A percentile compares a stretch with the other conserved stretches of the same genome.
These are phyloP conservation scores for Litchi chinensis DNA, from an alignment of 345 rosid species.

Conservation along the genomic window DNA sequence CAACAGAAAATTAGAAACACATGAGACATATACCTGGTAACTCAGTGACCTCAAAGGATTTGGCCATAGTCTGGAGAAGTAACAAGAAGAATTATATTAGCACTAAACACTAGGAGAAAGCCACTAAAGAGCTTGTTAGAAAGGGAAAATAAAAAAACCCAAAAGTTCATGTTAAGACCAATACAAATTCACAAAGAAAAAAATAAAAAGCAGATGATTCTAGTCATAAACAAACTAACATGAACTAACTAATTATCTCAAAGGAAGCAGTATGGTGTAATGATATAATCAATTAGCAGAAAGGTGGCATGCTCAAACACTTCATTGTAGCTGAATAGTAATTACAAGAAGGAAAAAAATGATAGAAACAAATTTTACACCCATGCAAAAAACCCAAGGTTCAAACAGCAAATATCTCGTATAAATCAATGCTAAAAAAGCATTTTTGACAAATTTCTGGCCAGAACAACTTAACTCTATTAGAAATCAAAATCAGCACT, in stretches of 20 bases:
- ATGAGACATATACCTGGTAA: conserved; percentile 66
- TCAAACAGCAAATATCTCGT: not conserved
- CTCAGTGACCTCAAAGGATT: conserved; percentile 93
- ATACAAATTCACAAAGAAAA: not conserved
- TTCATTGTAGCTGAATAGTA: not conserved
- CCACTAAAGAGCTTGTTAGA: not conserved
- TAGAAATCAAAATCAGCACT: not conserved
- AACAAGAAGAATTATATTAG: conserved; percentile 27
- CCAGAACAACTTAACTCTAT: not conserved
- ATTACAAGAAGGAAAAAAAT: not conserved
- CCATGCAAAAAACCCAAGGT: not conserved
- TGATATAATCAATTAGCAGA: not conserved
- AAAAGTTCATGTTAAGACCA: not conserved
- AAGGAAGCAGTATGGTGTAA: not conserved
- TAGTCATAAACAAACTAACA: not conserved
- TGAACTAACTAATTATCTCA: not conserved
- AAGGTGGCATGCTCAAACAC: not conserved
- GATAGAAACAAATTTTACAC: not conserved
- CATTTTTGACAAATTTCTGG: not conserved
- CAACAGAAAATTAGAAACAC: not conserved
- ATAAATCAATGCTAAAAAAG: not conserved
- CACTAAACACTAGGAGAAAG: not conserved
- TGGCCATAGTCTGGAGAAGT: conserved; percentile 74
- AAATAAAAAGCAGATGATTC: not conserved
- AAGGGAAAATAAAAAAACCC: not conserved